Evolutionary conservation across 129 eudicot genomes (phyloP), one percentile per base, ranked within the genome.

Genomic region (Lactuca sativa): DNA sequence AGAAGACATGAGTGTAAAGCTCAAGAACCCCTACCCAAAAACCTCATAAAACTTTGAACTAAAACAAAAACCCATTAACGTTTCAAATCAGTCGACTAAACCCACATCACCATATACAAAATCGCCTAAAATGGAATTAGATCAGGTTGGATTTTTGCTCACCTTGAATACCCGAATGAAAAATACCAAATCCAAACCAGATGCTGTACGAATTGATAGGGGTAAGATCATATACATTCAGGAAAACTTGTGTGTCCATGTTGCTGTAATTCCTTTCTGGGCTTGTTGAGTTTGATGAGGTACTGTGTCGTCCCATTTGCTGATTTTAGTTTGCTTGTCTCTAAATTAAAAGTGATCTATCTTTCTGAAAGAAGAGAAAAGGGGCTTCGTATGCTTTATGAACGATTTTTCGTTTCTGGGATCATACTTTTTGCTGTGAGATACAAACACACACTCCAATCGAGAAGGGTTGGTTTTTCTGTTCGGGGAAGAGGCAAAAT

Each of bases 141-240:
- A 70, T 40, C 61, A 71, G 3, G 38, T 33, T n/a, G 36, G 25
- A 4, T 31, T 43, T 1, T 30, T 5, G 4, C 75, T 76, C 7
- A 86, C 91, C 91, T 69, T 69, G 55, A 38, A 69, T 70, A 63
- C 89, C 89, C 62, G 89, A 84, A 77, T 84, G 89, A 64, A 84
- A 84, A 56, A 84, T 78, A 11, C 89, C 89, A 17, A 84, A 59
- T 14, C 89, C 89, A 51, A 84, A 62, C 82, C 89, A 84, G 56
- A 71, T 32, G 54, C 75, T 63, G 74, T 84, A 84, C 18, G 72
- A 47, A 74, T 84, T 84, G 10, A 78, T 36, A 58, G 89, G 89
- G 2, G 89, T 81, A 31, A 81, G 89, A 57, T 84, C 89, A 37
- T 84, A 84, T 9, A 84, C 81, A 62, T 84, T 81, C 78, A 84